These are phyloP conservation scores for Xerocomus potaroensis DNA, from an alignment of 768 basidiomycete species.

Conservation along the genomic window DNA sequence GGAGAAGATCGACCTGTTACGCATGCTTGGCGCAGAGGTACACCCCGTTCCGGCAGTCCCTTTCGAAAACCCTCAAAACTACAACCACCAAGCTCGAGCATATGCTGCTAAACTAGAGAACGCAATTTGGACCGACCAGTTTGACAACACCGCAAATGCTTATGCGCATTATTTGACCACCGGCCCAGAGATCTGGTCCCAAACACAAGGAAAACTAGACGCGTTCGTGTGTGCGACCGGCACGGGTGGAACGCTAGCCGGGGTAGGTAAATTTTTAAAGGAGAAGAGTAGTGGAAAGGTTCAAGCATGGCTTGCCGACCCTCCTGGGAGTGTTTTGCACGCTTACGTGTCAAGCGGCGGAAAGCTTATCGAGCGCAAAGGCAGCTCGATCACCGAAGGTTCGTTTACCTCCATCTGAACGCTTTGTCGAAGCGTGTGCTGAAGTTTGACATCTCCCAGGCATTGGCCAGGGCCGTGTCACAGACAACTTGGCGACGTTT, in stretches of 20 bases:
- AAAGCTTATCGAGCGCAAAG: slow-evolving; percentile 66
- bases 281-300: slow-evolving; percentile 75
- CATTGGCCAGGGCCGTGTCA: slow-evolving; percentile 96
- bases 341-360: slow-evolving; percentile 80
- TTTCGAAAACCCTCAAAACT: slow-evolving; percentile 92
- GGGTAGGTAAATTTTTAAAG: slow-evolving; percentile 77
- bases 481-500: slow-evolving; percentile 83
- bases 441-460: slow-evolving; percentile 42
- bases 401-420: slow-evolving; percentile 1
- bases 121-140: slow-evolving; percentile 96
- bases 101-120: slow-evolving; percentile 71
- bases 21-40: slow-evolving; percentile 97
- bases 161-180: slow-evolving; percentile 84
- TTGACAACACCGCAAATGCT: slow-evolving; percentile 94
- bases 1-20: slow-evolving; percentile 96
- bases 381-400: slow-evolving; percentile 95
- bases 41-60: slow-evolving; percentile 95
- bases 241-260: slow-evolving; percentile 94
- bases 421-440: neutral
- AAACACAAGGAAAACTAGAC: slow-evolving; percentile 73
- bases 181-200: slow-evolving; percentile 96
- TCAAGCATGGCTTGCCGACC: slow-evolving; percentile 94
- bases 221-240: slow-evolving; percentile 95
- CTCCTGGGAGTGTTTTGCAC: slow-evolving; percentile 90
- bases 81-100: slow-evolving; percentile 96